phyloP scores from a whole-genome alignment of 2,329 filamentous ascomycete species.

The Xylaria sp. region DNA sequence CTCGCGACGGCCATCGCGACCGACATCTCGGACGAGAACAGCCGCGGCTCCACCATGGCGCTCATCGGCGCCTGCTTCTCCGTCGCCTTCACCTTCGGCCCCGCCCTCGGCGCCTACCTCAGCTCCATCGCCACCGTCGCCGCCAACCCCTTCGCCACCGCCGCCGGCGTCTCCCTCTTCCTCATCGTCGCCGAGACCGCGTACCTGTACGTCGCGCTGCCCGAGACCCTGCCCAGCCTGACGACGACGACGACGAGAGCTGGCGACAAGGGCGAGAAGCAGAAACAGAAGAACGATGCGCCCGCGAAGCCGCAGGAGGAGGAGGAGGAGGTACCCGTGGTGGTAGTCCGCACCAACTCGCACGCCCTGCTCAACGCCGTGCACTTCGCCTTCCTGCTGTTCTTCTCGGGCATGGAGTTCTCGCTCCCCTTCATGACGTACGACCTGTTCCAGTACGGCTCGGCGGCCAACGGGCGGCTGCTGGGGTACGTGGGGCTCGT shows the following conservation, averaged over 20 bases:
- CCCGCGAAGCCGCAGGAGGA: constrained; percentile 10
- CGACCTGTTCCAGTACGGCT: constrained; percentile 83
- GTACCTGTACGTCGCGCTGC: constrained; percentile 82
- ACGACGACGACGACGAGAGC: constrained; percentile 30
- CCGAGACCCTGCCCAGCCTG: constrained; percentile 78
- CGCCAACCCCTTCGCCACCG: constrained; percentile 91
- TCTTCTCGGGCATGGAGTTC: constrained; percentile 98
- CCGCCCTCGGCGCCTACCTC: constrained; percentile 85
- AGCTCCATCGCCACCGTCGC: constrained; percentile 76
- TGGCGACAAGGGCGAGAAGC: too few species aligned
- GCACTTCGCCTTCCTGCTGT: constrained; percentile 90
- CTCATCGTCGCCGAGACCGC: constrained; percentile 85
- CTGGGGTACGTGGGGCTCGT: constrained; percentile 91
- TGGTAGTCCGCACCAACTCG: constrained; percentile 71
- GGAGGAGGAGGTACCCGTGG: too few species aligned
- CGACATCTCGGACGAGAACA: constrained; percentile 86
- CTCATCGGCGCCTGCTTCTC: constrained; percentile 96
- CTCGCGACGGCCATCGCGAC: constrained; percentile 94
- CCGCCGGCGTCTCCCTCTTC: constrained; percentile 82
- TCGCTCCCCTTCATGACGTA: constrained; percentile 97
- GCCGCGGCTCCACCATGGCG: constrained; percentile 90
- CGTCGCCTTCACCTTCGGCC: constrained; percentile 95
- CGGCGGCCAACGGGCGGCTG: constrained; percentile 79
- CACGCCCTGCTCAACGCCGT: constrained; percentile 80
- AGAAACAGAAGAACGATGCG: constrained; percentile 17